Base-by-base conservation (phyloP, 495 filamentous ascomycete species). In the Lophiostoma macrostomum region DNA sequence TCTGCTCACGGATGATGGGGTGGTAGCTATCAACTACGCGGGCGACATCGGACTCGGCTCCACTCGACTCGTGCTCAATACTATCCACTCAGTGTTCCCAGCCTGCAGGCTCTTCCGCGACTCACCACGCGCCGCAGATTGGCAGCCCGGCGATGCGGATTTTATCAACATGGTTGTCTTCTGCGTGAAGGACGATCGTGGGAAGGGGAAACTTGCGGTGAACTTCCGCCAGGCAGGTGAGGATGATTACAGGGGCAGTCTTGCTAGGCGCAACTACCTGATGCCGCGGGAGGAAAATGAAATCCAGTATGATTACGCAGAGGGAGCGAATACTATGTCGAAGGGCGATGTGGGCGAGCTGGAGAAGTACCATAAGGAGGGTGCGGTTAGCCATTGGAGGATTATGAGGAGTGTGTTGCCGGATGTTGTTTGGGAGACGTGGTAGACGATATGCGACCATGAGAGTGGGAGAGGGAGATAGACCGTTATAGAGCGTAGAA, bases 1-100 rank as follows among this genome's bases (percentile, higher is more conserved):
- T 1, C 76, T 96, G 13, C 77, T 98, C 29, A 86, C 80, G 48
- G 76, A 82, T 0, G 76, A 87, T 48, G 93, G 93, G 35, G 86
- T 89, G 29, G 85, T 96, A 53, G 93, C 91, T 18, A 93, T 98
- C 58, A 98, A 98, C 72, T 98, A 96, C 70, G 93, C 91, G n/a
- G 93, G 90, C 34, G 91, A 97, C 65, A 76, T 96, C 34, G 70
- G 78, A 42, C 80, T 89, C 20, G 84, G 84, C 39, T 67, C 62
- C 20, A 77, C 80, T 35, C 50, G 36, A 5, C 76, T 87, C 14
- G 76, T 90, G 23, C 78, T 94, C 61, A 76, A 80, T 57, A 91
- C 86, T 22, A 87, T 90, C 63, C 73, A 73, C 35, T 65, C 73
- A 14, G 79, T 88, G 50, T 93, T 93, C 73, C 87, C 87, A 30